A percentile compares a stretch with the other conserved stretches of the same genome.
phyloP scores from a whole-genome alignment of 768 basidiomycete species.

The Lactarius hatsudake region DNA sequence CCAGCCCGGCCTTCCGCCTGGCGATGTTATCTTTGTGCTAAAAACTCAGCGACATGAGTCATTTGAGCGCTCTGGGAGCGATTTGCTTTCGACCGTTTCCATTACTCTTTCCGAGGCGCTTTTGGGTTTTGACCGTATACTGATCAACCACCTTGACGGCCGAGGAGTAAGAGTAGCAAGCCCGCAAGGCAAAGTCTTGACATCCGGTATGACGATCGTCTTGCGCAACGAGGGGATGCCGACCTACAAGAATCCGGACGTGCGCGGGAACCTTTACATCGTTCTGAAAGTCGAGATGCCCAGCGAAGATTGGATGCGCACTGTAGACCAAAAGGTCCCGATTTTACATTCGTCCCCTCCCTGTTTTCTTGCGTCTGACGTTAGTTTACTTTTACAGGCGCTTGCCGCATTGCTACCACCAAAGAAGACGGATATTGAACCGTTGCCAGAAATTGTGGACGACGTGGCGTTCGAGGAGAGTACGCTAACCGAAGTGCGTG shows the following conservation, averaged over 20 bases:
- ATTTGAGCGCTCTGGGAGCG: slow-evolving; percentile 80
- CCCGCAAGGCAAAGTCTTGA: slow-evolving; percentile 73
- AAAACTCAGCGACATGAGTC: slow-evolving; percentile 65
- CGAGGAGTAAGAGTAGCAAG: slow-evolving; percentile 79
- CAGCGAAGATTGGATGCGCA: slow-evolving; percentile 66
- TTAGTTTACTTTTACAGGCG: slow-evolving; percentile 41
- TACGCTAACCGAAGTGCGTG: slow-evolving; percentile 82
- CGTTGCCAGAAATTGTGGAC: slow-evolving; percentile 67
- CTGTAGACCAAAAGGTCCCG: slow-evolving; percentile 56
- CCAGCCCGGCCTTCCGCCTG: slow-evolving; percentile 82
- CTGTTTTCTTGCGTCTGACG: slow-evolving; percentile 17
- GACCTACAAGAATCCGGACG: slow-evolving; percentile 55
- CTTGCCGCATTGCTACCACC: slow-evolving; percentile 67
- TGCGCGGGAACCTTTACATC: slow-evolving; percentile 80
- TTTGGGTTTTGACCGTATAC: slow-evolving; percentile 89
- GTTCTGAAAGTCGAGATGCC: slow-evolving; percentile 91
- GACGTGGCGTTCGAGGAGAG: slow-evolving; percentile 70
- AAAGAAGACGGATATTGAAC: slow-evolving; percentile 71
- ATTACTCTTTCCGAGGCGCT: slow-evolving; percentile 93
- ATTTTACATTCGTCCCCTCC: background rate
- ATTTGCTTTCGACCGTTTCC: slow-evolving; percentile 74
- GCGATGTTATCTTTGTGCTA: slow-evolving; percentile 87
- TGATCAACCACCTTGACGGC: slow-evolving; percentile 91
- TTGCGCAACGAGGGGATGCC: slow-evolving; percentile 92
- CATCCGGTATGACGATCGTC: slow-evolving; percentile 68